Evolutionary conservation across 805 yeast species (phyloP).

Genomic region (Ogataea ganodermae): DNA sequence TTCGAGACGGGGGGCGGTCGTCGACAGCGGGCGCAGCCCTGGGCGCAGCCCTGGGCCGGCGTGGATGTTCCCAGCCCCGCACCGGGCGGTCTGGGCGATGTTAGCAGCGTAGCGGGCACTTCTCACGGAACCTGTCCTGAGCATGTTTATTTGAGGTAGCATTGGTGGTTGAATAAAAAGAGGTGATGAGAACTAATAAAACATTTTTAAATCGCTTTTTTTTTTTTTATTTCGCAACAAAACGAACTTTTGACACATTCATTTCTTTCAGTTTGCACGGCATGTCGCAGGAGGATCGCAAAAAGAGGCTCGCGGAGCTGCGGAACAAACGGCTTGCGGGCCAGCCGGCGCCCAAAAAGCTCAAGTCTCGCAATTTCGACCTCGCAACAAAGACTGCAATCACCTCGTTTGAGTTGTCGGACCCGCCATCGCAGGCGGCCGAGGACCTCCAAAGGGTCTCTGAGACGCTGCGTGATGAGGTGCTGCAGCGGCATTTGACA

Average conservation of each 20-base stretch:
- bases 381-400: not conserved
- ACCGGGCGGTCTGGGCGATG: too few relatives aligned
- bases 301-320: slow-evolving; percentile 2
- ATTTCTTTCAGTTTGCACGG: too few relatives aligned
- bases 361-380: slow-evolving; percentile 6
- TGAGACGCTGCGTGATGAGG: not conserved
- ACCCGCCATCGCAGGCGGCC: slow-evolving; percentile 1
- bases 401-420: not conserved
- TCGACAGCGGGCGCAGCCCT: not conserved
- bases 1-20: not conserved
- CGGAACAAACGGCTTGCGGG: not conserved
- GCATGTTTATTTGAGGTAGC: too few relatives aligned
- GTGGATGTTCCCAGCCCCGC: too few relatives aligned
- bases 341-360: slow-evolving; percentile 1
- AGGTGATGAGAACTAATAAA: not conserved
- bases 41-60: too few relatives aligned
- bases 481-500: not conserved
- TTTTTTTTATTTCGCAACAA: not conserved
- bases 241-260: too few relatives aligned
- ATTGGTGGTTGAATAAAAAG: not conserved
- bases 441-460: not conserved
- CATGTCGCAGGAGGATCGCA: slow-evolving; percentile 2
- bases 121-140: too few relatives aligned
- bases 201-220: not conserved
- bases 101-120: too few relatives aligned